Conservation (phyloP, 768 basidiomycete genomes). For the Coprinopsis strossmayeri region DNA sequence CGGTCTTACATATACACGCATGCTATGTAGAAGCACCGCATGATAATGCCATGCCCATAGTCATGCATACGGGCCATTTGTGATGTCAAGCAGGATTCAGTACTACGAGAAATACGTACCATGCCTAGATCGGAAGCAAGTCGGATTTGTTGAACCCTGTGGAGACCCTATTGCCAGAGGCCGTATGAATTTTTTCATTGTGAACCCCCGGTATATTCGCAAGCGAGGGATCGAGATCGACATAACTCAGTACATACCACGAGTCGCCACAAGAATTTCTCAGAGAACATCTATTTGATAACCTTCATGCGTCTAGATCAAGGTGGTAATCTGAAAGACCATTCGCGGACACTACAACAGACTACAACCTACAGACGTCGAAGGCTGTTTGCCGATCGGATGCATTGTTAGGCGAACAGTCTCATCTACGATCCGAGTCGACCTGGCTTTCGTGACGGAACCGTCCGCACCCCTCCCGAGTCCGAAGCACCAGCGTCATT, state of each 20-base stretch:
- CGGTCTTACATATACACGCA: background rate
- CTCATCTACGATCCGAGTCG: background rate
- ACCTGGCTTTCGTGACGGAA: no score
- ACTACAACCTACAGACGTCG: background rate
- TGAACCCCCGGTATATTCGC: background rate
- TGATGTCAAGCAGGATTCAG: conserved; percentile 11
- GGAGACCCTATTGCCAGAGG: background rate
- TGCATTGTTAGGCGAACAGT: background rate
- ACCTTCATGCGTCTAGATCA: background rate
- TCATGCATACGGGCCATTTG: conserved; percentile 5
- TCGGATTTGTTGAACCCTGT: conserved; percentile 2
- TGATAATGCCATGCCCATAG: background rate
- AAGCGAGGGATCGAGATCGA: background rate
- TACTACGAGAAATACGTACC: background rate
- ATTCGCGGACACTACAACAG: background rate
- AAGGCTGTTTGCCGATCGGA: background rate
- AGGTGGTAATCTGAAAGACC: background rate
- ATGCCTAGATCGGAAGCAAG: conserved; percentile 4
- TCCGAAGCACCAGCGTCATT: no score
- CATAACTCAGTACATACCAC: background rate
- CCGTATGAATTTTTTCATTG: background rate
- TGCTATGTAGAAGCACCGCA: conserved; percentile 1
- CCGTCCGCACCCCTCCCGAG: no score
- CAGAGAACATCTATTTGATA: background rate
- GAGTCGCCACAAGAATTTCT: background rate